A percentile compares a stretch with the other conserved stretches of the same genome.
phyloP scores from a whole-genome alignment of 148 eudicot species.

The Vaccinium macrocarpon region DNA sequence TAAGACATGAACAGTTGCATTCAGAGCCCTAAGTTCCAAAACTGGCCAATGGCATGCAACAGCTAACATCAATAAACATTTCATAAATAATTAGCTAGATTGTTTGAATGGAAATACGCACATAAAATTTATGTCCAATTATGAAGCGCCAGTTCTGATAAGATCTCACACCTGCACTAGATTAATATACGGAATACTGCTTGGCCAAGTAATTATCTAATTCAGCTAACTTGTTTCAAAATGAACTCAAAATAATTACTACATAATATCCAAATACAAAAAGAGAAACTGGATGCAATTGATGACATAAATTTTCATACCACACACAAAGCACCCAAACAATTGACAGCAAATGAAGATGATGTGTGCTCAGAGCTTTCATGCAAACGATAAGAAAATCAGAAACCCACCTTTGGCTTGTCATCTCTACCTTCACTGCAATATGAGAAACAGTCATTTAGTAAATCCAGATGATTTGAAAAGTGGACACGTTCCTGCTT shows the following conservation, averaged over 20 bases:
- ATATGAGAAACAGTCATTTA: slow-evolving; percentile 36
- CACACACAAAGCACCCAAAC: slow-evolving; percentile 9
- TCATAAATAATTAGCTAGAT: not conserved
- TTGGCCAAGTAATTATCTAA: not conserved
- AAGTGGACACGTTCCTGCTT: slow-evolving; percentile 45
- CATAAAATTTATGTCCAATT: not conserved
- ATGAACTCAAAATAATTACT: not conserved
- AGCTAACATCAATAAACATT: not conserved
- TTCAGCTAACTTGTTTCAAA: not conserved
- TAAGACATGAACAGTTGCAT: not conserved
- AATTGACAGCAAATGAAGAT: slow-evolving; percentile 4
- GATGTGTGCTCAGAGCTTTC: not conserved
- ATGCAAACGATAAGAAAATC: not conserved
- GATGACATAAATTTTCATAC: not conserved
- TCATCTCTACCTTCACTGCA: slow-evolving; percentile 39
- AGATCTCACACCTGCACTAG: not conserved
- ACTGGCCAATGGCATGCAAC: not conserved
- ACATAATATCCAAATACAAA: not conserved
- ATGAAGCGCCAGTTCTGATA: not conserved
- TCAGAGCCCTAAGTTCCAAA: not conserved
- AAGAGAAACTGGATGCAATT: not conserved
- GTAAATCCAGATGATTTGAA: slow-evolving; percentile 43
- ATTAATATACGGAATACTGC: not conserved
- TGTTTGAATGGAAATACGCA: not conserved
- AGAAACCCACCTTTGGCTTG: slow-evolving; percentile 50